phyloP scores from a whole-genome alignment of 768 basidiomycete species.

The Termitomyces sp. region DNA sequence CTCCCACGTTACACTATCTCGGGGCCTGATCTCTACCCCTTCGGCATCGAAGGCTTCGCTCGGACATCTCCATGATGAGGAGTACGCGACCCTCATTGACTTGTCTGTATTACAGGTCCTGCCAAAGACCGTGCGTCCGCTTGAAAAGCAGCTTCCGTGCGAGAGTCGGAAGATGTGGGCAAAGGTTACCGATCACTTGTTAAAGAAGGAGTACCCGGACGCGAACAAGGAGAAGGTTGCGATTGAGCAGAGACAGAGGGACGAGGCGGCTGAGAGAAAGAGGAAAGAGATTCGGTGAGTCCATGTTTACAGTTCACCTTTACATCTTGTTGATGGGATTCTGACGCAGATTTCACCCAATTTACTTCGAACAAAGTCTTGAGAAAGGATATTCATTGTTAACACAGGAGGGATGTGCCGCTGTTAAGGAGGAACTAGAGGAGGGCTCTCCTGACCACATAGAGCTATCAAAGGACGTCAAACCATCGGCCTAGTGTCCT shows the following conservation, averaged over 20 bases:
- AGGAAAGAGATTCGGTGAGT: conserved; percentile 74
- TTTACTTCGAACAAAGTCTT: conserved; percentile 70
- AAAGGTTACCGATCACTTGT: conserved; percentile 64
- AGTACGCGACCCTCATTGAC: conserved; percentile 71
- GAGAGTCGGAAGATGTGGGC: conserved; percentile 93
- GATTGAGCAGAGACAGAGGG: conserved; percentile 93
- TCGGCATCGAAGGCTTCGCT: conserved; percentile 43
- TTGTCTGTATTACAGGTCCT: conserved; percentile 62
- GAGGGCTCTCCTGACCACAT: conserved; percentile 28
- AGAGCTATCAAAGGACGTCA: conserved; percentile 17
- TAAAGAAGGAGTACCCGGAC: conserved; percentile 83
- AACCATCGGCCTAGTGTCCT: background rate
- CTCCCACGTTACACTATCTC: conserved; percentile 37
- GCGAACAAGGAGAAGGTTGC: conserved; percentile 88
- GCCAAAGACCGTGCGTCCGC: conserved; percentile 81
- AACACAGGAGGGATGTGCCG: conserved; percentile 62
- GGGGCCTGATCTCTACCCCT: conserved; percentile 27
- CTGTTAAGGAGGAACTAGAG: conserved; percentile 68
- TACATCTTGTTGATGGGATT: background rate
- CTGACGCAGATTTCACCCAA: conserved; percentile 56
- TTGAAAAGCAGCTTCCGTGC: conserved; percentile 68
- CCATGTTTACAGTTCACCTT: background rate
- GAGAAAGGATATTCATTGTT: conserved; percentile 62
- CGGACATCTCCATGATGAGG: conserved; percentile 35
- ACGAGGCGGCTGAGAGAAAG: conserved; percentile 84